Base-by-base conservation (phyloP, 2,329 filamentous ascomycete species). In the Hypoxylon sp. region DNA sequence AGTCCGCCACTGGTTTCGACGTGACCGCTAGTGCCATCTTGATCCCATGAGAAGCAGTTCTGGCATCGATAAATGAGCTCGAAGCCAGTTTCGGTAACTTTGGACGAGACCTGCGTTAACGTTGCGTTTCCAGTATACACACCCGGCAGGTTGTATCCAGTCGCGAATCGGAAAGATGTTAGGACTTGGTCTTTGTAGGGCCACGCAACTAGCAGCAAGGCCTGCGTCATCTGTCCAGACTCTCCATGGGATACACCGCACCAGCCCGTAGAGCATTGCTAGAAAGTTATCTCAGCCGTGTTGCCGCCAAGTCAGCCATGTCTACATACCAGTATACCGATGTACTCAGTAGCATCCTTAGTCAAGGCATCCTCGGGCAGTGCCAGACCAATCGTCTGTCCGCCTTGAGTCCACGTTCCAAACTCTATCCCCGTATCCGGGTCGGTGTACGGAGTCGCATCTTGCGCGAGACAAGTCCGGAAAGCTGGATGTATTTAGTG, bases 31-130 rank as follows among this genome's bases (percentile, higher is more conserved):
- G 80, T 79, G 14, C 84, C 84, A n/a, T 84, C 80, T 29, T 87
- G 81, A 71, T 86, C 79, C 84, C 87, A 89, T 1, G 82, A 75
- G 57, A 87, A 83, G 76, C 87, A 90, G 68, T 83, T 84, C 71
- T 89, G 77, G 78, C 90, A 92, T 53, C 88, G 84, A 80, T 91
- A 92, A 26, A 91, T 84, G 54, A 91, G 75, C 63, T 87, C 86
- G 76, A 88, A 92, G 67, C 85, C 81, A 22, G 85, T 87, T 13
- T 82, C 83, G 66, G 85, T 90, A 64, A 91, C 81, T 26, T 81
- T 84, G 9, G 86, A 85, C 13, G 85, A 87, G 67, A 92, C 86
- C 73, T 89, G 85, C 0, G 87, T 90, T 19, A 92, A 75, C 35
- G 84, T 90, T 10, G 90, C 89, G 69, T 87, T 83, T 60, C 91